These are phyloP conservation scores for Ophiostoma populinum DNA, from an alignment of 2,329 filamentous ascomycete species.

Conservation along the genomic window DNA sequence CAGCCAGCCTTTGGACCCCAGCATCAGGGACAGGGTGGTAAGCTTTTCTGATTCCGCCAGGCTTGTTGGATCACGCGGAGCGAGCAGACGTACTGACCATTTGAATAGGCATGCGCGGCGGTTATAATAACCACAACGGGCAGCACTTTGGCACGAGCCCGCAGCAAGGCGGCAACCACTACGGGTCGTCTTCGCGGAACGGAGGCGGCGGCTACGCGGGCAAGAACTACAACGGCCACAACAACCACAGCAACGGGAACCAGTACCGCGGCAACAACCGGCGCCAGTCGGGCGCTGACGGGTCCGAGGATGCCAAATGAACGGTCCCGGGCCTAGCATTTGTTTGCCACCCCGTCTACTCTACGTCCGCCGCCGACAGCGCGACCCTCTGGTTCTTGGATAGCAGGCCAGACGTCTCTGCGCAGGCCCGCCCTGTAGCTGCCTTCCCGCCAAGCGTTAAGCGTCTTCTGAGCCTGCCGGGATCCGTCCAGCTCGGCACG, in stretches of 20 bases:
- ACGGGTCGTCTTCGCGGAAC: slow-evolving; percentile 40
- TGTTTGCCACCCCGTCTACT: too few species aligned
- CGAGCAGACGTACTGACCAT: too few species aligned
- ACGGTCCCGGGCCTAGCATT: too few species aligned
- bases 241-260: slow-evolving; percentile 11
- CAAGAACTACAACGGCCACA: slow-evolving; percentile 31
- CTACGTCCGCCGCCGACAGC: too few species aligned
- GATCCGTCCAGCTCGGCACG: too few species aligned
- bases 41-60: slow-evolving; percentile 16
- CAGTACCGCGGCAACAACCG: too few species aligned
- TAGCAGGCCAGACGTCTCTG: too few species aligned
- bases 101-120: slow-evolving; percentile 36
- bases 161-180: slow-evolving; percentile 39
- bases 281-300: not conserved
- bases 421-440: too few species aligned
- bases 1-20: slow-evolving; percentile 57
- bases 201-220: slow-evolving; percentile 32
- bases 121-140: slow-evolving; percentile 39
- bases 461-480: too few species aligned
- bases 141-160: slow-evolving; percentile 50
- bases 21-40: slow-evolving; percentile 52
- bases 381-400: too few species aligned
- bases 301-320: not conserved
- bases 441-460: too few species aligned
- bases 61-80: too few species aligned